These are phyloP conservation scores for Fusarium sp. DNA, from an alignment of 2,329 filamentous ascomycete genomes.

Conservation along the genomic window DNA sequence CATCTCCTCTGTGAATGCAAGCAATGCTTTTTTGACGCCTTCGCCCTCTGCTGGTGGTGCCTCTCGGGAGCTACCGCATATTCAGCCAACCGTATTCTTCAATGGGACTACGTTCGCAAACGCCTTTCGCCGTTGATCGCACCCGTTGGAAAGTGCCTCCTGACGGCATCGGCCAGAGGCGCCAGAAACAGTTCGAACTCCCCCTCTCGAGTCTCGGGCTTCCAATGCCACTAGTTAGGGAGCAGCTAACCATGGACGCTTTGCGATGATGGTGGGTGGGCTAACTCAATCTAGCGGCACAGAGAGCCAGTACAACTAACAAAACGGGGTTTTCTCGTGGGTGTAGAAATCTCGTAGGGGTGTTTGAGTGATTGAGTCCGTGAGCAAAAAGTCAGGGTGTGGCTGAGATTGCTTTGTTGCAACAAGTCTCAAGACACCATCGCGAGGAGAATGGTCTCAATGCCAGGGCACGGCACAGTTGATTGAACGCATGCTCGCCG, in stretches of 20 bases:
- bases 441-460: slow-evolving; percentile 37
- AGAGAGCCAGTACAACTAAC: slow-evolving; percentile 23
- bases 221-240: slow-evolving; percentile 25
- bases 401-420: slow-evolving; percentile 44
- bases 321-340: slow-evolving; percentile 30
- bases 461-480: slow-evolving; percentile 35
- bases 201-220: slow-evolving; percentile 20
- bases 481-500: slow-evolving; percentile 3
- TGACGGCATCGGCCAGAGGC: slow-evolving; percentile 32
- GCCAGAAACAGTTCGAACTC: slow-evolving; percentile 24
- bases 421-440: slow-evolving; percentile 16
- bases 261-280: slow-evolving; percentile 24
- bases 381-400: slow-evolving; percentile 41
- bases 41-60: slow-evolving; percentile 10
- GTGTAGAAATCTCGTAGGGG: slow-evolving; percentile 28
- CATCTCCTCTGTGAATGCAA: background rate
- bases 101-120: slow-evolving; percentile 26
- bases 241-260: slow-evolving; percentile 23
- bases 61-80: slow-evolving; percentile 13
- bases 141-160: slow-evolving; percentile 26
- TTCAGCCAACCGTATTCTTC: slow-evolving; percentile 21
- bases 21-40: slow-evolving; percentile 34
- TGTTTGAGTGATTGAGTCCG: slow-evolving; percentile 16
- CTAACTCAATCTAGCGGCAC: slow-evolving; percentile 22
- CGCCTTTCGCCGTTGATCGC: slow-evolving; percentile 25